These are phyloP conservation scores for Mitragyna speciosa DNA, from an alignment of 257 asterid species.

Conservation along the genomic window DNA sequence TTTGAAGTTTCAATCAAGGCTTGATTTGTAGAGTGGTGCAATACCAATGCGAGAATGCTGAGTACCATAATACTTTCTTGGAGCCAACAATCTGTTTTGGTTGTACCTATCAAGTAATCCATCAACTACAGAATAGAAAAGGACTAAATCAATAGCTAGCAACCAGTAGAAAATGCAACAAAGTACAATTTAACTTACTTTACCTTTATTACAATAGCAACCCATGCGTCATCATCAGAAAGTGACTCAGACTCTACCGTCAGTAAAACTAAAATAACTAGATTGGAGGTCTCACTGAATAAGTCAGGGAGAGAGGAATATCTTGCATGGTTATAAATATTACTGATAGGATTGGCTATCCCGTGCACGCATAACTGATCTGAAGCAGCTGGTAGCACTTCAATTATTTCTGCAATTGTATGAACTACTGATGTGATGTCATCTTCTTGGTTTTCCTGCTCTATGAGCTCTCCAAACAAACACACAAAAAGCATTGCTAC, in stretches of 20 bases:
- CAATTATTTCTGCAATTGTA: conserved; percentile 48
- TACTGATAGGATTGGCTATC: conserved; percentile 52
- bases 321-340: conserved; percentile 37
- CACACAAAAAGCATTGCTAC: conserved; percentile 52
- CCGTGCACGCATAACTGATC: conserved; percentile 73
- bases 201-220: conserved; percentile 66
- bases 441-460: conserved; percentile 44
- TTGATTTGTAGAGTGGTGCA: conserved; percentile 70
- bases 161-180: background rate
- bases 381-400: conserved; percentile 67
- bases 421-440: conserved; percentile 58
- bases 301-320: conserved; percentile 46
- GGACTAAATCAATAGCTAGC: conserved; percentile 18
- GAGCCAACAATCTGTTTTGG: conserved; percentile 58
- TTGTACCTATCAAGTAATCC: conserved; percentile 45
- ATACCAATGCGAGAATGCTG: conserved; percentile 61
- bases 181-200: background rate
- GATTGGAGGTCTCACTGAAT: conserved; percentile 44
- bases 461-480: conserved; percentile 58
- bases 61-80: conserved; percentile 53
- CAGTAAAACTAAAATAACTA: conserved; percentile 50
- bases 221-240: conserved; percentile 63
- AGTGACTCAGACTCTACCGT: conserved; percentile 58
- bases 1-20: conserved; percentile 73
- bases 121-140: conserved; percentile 48